A percentile compares a stretch with the other conserved stretches of the same genome.
Evolutionary conservation across 495 filamentous ascomycete species (phyloP).

Genomic region (Articulospora tetracladia): DNA sequence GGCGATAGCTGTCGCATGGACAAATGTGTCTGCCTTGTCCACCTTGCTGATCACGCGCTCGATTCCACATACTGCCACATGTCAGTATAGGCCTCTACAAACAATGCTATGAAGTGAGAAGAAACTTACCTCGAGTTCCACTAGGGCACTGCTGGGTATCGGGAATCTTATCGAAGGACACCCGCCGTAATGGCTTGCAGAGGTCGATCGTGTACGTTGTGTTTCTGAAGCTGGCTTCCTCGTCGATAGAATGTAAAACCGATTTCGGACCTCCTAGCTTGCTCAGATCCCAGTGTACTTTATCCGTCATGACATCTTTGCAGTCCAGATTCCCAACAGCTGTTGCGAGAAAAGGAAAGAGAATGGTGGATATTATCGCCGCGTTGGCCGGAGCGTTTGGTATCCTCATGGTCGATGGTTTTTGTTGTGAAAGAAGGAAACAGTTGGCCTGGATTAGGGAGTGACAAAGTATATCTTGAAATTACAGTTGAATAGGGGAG

Average conservation of each 20-base stretch:
- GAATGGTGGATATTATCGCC: conserved; percentile 34
- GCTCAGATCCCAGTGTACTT: conserved; percentile 60
- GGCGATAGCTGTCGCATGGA: conserved; percentile 65
- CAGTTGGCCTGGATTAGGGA: not conserved
- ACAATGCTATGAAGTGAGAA: too few species aligned
- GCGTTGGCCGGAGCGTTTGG: conserved; percentile 18
- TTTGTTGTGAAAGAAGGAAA: not conserved
- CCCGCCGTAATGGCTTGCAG: conserved; percentile 58
- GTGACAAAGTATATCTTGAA: not conserved
- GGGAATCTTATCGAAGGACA: conserved; percentile 31
- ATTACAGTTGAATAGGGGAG: not conserved
- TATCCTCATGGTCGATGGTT: conserved; percentile 24
- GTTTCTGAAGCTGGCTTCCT: conserved; percentile 46
- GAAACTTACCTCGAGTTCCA: conserved; percentile 53
- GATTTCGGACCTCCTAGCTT: conserved; percentile 70
- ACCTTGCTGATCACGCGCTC: conserved; percentile 42
- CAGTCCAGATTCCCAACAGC: conserved; percentile 57
- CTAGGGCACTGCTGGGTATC: conserved; percentile 54
- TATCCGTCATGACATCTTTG: conserved; percentile 51
- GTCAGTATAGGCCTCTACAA: not conserved
- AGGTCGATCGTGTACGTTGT: conserved; percentile 89
- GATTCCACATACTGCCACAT: conserved; percentile 74
- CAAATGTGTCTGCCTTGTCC: conserved; percentile 39
- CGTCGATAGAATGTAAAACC: conserved; percentile 53
- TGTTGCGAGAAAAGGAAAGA: conserved; percentile 45